phyloP scores from a whole-genome alignment of 768 basidiomycete species.

The Cystofilobasidium capitatum region DNA sequence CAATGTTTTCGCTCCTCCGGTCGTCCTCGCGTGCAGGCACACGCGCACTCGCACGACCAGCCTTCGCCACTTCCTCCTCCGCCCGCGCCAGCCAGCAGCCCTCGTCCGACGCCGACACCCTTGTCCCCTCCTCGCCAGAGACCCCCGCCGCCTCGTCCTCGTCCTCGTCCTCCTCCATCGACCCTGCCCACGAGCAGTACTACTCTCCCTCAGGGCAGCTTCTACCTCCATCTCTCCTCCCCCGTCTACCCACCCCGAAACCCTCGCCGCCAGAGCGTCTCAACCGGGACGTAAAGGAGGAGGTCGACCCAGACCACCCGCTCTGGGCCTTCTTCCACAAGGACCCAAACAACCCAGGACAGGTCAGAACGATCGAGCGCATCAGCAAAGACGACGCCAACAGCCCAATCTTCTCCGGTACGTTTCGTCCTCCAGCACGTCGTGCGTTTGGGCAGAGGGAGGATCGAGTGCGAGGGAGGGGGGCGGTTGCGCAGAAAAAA shows the following conservation, averaged over 20 bases:
- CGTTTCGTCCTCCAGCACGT: too few relatives aligned
- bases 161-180: background rate
- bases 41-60: background rate
- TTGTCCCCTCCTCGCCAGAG: background rate
- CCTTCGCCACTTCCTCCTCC: background rate
- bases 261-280: background rate
- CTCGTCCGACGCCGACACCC: too few relatives aligned
- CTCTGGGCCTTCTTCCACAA: constrained; percentile 67
- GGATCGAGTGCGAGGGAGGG: too few relatives aligned
- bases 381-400: background rate
- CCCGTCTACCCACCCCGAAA: background rate
- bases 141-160: background rate
- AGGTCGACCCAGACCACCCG: constrained; percentile 54
- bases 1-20: too few relatives aligned
- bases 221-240: background rate
- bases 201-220: background rate
- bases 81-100: too few relatives aligned
- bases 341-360: constrained; percentile 41
- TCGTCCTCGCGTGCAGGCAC: too few relatives aligned
- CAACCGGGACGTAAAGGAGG: constrained; percentile 9
- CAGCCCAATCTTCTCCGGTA: background rate
- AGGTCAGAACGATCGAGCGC: constrained; percentile 33
- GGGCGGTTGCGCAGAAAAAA: too few relatives aligned
- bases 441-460: too few relatives aligned
- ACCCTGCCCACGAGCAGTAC: background rate